Conservation (phyloP, 2,329 filamentous ascomycete species). For the Sporothrix sp. region DNA sequence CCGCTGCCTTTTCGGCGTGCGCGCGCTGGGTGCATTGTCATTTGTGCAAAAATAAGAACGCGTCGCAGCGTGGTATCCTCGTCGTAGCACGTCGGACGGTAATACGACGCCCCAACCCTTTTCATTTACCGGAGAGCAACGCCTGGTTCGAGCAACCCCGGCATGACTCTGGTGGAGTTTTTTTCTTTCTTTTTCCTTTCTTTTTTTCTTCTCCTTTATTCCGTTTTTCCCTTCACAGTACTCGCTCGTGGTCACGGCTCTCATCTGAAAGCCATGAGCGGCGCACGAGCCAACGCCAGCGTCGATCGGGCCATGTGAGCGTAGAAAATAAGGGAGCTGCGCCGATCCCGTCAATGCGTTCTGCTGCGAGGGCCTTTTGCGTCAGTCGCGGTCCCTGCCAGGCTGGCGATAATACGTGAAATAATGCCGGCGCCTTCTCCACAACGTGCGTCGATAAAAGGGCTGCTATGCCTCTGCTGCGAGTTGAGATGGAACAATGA, state of each 20-base stretch:
- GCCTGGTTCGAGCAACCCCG: not conserved
- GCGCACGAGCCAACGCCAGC: not conserved
- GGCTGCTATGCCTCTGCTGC: too few species aligned
- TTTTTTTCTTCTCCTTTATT: not conserved
- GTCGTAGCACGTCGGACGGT: not conserved
- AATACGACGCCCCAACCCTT: not conserved
- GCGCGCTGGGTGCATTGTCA: not conserved
- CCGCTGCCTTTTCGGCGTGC: not conserved
- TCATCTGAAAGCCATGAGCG: not conserved
- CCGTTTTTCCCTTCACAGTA: not conserved
- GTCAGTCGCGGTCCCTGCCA: not conserved
- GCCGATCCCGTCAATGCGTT: constrained; percentile 1
- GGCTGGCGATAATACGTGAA: not conserved
- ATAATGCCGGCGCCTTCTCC: not conserved
- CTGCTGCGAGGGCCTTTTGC: not conserved
- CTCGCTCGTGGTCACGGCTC: not conserved
- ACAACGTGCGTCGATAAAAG: too few species aligned
- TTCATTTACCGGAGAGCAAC: not conserved
- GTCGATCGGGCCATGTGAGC: not conserved
- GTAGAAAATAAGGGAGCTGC: not conserved
- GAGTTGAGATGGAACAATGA: too few species aligned
- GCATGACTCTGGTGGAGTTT: not conserved
- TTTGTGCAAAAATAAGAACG: constrained; percentile 1
- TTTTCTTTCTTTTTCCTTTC: not conserved
- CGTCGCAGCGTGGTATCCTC: not conserved